Base-by-base conservation (phyloP, 805 yeast genomes). In the Kodamaea lidongshanica region DNA sequence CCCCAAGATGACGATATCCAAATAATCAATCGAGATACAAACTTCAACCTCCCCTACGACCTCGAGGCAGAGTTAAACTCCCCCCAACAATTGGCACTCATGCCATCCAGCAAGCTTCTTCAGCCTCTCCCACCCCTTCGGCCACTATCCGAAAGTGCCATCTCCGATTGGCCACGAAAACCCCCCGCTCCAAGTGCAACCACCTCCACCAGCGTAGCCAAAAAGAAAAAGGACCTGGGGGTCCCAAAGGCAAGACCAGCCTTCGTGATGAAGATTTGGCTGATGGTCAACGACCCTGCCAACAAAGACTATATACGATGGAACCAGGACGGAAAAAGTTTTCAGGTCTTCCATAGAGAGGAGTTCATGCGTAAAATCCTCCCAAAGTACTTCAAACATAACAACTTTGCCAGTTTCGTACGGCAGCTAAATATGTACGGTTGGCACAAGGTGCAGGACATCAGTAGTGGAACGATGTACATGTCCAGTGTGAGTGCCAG, bases 381-480 rank as follows among this genome's bases (percentile, higher is more conserved):
- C 39, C 98, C 99, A 4, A 78, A 79, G 48, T 92, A 86, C 60
- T 92, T 88, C 67, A 92, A 92, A 55, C 98, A 92, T 58, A 80
- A 84, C 38, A 89, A 92, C 53, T 88, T 92, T 59, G 94, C 97
- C 12, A 79, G 92, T 18, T 92, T 92, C 67, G 97, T 92, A 10
- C 75, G 98, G 39, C 98, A 89, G 53, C 67, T 89, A 47, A 89
- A 89, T 58, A 89, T 92, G 98, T 92, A 92, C 53, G 98, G 98
- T 7, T 92, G 96, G 96, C 97, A 88, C 62, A 92, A 92, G 58
- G 92, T 92, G 4, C 98, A 92, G 57, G 97, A 92, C 56, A 76
- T 88, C 13, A 82, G 62, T 34, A 71, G 81, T 15, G 96, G 94
- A 3, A 71, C 88, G 4, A 58, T 77, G 36, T 67, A 45, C 27